Conservation (phyloP, 2,329 filamentous ascomycete species). For the Fusarium neocosmosporiellum region DNA sequence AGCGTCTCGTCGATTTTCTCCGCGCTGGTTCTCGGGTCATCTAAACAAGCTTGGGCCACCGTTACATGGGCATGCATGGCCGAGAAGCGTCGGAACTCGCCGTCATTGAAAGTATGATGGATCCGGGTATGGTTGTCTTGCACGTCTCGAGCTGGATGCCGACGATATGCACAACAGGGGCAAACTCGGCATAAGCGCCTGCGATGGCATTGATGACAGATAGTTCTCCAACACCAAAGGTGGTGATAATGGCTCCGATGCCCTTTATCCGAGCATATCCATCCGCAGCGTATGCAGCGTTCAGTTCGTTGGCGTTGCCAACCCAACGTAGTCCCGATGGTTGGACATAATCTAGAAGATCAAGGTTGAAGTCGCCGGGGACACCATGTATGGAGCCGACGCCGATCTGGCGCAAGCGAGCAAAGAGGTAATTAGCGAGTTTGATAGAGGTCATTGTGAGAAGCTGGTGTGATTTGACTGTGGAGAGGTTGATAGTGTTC, state of each 20-base stretch:
- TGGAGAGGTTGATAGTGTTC: no score
- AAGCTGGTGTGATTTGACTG: no score
- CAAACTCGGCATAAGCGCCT: constrained; percentile 67
- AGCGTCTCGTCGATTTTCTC: no score
- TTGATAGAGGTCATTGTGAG: no score
- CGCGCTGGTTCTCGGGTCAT: constrained; percentile 29
- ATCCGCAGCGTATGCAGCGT: constrained; percentile 67
- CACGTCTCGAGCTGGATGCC: constrained; percentile 59
- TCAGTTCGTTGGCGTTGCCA: constrained; percentile 69
- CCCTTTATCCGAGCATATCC: constrained; percentile 67
- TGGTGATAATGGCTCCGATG: constrained; percentile 63
- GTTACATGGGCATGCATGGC: constrained; percentile 63
- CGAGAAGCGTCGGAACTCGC: constrained; percentile 62
- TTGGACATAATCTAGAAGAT: constrained; percentile 51
- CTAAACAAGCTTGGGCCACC: constrained; percentile 59
- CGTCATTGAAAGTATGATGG: constrained; percentile 67
- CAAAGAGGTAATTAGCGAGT: constrained; percentile 56
- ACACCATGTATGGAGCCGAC: constrained; percentile 66
- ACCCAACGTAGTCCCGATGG: constrained; percentile 56
- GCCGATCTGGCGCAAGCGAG: constrained; percentile 67
- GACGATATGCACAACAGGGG: constrained; percentile 68
- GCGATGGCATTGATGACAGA: constrained; percentile 70
- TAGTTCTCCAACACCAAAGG: constrained; percentile 69
- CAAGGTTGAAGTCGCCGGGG: constrained; percentile 56
- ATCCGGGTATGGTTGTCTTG: constrained; percentile 57